Conservation (phyloP, 1,139 yeast genomes). For the Geotrichum klebahnii region DNA sequence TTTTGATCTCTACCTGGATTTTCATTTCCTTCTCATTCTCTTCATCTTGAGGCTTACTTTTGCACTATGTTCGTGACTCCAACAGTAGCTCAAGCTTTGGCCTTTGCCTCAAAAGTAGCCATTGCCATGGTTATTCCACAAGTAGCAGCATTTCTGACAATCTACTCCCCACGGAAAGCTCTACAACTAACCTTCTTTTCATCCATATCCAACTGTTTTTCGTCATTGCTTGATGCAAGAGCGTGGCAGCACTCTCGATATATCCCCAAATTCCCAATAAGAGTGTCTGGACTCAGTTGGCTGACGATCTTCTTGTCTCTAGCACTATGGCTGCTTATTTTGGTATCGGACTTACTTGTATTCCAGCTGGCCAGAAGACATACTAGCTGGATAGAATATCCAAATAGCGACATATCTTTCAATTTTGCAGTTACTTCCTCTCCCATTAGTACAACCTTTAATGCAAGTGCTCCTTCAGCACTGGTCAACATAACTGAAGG, state of each 20-base stretch:
- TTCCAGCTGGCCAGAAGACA: conserved; percentile 4
- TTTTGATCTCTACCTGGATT: too few relatives aligned
- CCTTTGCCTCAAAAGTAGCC: conserved; percentile 10
- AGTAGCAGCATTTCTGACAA: neutral
- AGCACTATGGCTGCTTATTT: neutral
- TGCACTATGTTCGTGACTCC: conserved; percentile 6
- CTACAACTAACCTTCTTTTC: conserved; percentile 5
- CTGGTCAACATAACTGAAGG: neutral
- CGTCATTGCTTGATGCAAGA: conserved; percentile 1
- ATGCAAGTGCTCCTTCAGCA: conserved; percentile 7
- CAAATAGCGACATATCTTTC: neutral
- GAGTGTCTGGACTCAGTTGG: neutral
- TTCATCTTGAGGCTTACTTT: neutral
- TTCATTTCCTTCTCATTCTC: neutral
- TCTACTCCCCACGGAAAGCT: conserved; percentile 5
- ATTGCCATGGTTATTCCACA: conserved; percentile 13
- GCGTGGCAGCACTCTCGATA: conserved; percentile 1
- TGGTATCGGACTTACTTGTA: conserved; percentile 7
- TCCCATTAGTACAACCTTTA: neutral
- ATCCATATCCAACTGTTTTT: neutral
- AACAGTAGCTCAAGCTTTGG: conserved; percentile 8
- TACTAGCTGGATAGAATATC: neutral
- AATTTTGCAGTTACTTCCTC: neutral
- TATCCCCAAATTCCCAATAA: conserved; percentile 1
- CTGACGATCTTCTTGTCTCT: conserved; percentile 1